Evolutionary conservation across 768 basidiomycete genomes (phyloP), one percentile per base, ranked within the genome.

Genomic region (Butyriboletus loyo): DNA sequence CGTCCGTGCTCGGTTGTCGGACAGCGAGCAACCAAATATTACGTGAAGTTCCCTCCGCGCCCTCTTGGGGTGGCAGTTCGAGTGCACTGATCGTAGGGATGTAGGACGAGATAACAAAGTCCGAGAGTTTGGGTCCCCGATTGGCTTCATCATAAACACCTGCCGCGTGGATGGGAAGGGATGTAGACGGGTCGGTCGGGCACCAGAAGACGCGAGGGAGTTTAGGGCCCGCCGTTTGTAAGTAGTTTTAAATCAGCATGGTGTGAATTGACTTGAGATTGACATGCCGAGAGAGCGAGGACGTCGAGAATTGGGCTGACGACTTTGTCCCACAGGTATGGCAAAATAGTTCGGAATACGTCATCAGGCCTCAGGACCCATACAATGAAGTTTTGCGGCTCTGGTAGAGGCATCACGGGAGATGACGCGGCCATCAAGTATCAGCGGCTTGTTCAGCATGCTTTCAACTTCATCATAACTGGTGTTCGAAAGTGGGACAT

Each of bases 31-130:
- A 9, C 15, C 17, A n/a, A 7, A 43, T 31, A 5, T 37, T 21
- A 17, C 13, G 21, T n/a, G 34, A 30, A 11, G 21, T 24, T 7
- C 10, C 30, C 4, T 44, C 19, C 19, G 5, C 9, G 25, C 48
- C 10, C 25, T 19, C 25, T 11, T 7, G 22, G 7, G 31, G 6
- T 17, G 32, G 27, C 28, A 53, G 24, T 22, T 15, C 19, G 25
- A 70, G 52, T 3, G 68, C 56, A 36, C 50, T 41, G 5, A 72
- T 47, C 2, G 68, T 69, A 2, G 68, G 64, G 2, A 60, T 62
- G 34, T 71, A 71, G 14, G 70, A 71, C 4, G 47, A 53, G 17
- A 46, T 30, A 1, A 27, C 36, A 28, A 38, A 38, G 21, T 52
- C 43, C 3, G 39, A 49, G 5, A 53, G 2, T 19, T 48, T 46